These are phyloP conservation scores for Cladophialophora carrionii DNA, from an alignment of 2,329 filamentous ascomycete species.

Conservation along the genomic window DNA sequence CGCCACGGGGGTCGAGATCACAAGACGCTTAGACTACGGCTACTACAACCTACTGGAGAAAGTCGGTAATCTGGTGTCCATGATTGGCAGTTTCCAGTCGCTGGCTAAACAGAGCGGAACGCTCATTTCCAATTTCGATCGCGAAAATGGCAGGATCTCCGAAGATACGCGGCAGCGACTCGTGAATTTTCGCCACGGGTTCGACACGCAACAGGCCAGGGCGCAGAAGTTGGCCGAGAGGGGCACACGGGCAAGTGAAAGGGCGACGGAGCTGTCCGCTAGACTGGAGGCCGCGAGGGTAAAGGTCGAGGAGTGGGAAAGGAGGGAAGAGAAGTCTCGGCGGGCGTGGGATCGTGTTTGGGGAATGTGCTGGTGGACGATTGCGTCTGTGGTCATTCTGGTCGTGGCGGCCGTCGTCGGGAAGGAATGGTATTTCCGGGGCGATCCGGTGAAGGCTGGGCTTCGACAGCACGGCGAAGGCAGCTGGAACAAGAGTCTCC, in stretches of 20 bases:
- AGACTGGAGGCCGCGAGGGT: slow-evolving; percentile 47
- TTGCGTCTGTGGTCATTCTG: slow-evolving; percentile 20
- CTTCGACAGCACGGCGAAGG: slow-evolving; percentile 22
- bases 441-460: slow-evolving; percentile 26
- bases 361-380: slow-evolving; percentile 23
- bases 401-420: slow-evolving; percentile 22
- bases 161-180: slow-evolving; percentile 47
- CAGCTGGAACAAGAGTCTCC: slow-evolving; percentile 24
- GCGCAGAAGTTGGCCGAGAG: slow-evolving; percentile 46
- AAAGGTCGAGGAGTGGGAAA: slow-evolving; percentile 50
- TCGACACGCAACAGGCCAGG: slow-evolving; percentile 45
- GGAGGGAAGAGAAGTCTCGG: slow-evolving; percentile 44
- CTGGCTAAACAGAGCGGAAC: slow-evolving; percentile 45
- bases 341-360: slow-evolving; percentile 29
- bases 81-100: slow-evolving; percentile 49
- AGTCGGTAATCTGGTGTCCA: slow-evolving; percentile 46
- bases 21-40: slow-evolving; percentile 52
- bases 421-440: slow-evolving; percentile 31
- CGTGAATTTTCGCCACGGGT: slow-evolving; percentile 43
- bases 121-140: slow-evolving; percentile 47
- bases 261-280: slow-evolving; percentile 44
- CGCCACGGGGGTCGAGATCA: slow-evolving; percentile 46
- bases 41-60: slow-evolving; percentile 55
- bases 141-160: slow-evolving; percentile 44
- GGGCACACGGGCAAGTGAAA: slow-evolving; percentile 45